Base-by-base conservation (phyloP, 139 green algal genomes). In the Chlamydomonas schloesseri region DNA sequence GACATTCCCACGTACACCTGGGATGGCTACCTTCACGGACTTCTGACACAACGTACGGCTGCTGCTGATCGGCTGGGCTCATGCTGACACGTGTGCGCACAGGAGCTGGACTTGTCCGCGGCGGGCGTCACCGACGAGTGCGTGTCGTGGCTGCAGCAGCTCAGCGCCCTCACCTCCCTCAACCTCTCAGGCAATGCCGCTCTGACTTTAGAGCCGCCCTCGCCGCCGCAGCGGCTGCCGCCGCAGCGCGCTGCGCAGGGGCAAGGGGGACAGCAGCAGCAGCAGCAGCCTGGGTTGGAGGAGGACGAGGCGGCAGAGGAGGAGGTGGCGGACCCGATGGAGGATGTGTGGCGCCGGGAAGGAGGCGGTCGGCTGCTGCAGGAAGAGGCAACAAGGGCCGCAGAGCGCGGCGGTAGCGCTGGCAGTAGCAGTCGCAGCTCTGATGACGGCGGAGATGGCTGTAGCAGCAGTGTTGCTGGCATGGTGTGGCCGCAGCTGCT, bases 121-220 rank as follows among this genome's bases (percentile, higher is more conserved):
- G 18, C 64, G 42, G 42, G 58, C 21, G 21, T 75, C 2, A 67
- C 21, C 29, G 78, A 84, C 46, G 65, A 28, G 3, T 33, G 24
- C n/a, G 18, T 84, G 31, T 10, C 46, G 21, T 75, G 65, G 64
- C 65, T 84, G 17, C 78, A 67, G 29, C 78, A 84, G 42, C 78
- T 84, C 29, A 75, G 64, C 23, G 64, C 64, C 6, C 46, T 84
- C 18, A 84, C 78, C 15, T 23, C 29, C 46, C 62, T 84, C 46
- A 75, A 75, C 78, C 78, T 84, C n/a, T 33, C 64, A 0, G 64
- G 4, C 42, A 84, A 84, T 46, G 18, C 42, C 29, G 18, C 53
- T 17, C 78, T 84, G 3, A 75, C 42, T 1, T 11, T 84, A 31
- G 78, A n/a, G 65, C 78, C 78, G 20, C 62, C 60, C 5, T n/a